Evolutionary conservation across 148 eudicot genomes (phyloP), one percentile per base, ranked within the genome.

Genomic region (Selenicereus undatus): DNA sequence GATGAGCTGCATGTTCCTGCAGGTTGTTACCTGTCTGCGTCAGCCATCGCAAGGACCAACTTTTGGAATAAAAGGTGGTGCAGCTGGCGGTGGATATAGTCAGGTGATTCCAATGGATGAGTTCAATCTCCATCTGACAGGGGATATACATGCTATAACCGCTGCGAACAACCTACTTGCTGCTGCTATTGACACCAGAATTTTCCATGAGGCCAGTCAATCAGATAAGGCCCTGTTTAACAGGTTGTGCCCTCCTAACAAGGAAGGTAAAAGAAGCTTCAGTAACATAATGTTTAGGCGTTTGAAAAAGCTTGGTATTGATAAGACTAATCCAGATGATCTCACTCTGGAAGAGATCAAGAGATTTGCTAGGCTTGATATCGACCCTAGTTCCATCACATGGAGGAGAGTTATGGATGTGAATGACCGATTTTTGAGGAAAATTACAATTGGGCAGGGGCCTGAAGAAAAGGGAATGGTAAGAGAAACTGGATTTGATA

Each of bases 31-130:
- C 42, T 93, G 98, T 86, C 86, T 96, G 78, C 97, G 99, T 54
- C 99, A 96, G 83, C 99, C 99, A 78, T 96, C 99, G 50, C 99
- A 96, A 93, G 99, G 99, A 78, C 99, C 99, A 36, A 96, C 99
- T 78, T 96, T 96, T 84, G 99, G 99, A 74, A 96, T 96, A 56
- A 96, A 96, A 87, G 99, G 99, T 71, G 99, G 99, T 85, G 99
- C 99, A 62, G 99, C 99, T 32, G 99, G 99, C 54, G 99, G 99
- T 78, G 99, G 99, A 75, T 96, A 93, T 81, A 96, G 99, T 86
- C 99, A 96, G 85, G 99, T 96, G 76, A 93, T 96, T 80, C 99
- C 99, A 52, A 96, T 96, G 99, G 99, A 96, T 30, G 99, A 96
- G 89, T 96, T 96, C 89, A 96, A 96, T 86, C 98, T 96, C 77